Evolutionary conservation across 441 rosid species (phyloP).

Genomic region (Gossypium schwendimanii): DNA sequence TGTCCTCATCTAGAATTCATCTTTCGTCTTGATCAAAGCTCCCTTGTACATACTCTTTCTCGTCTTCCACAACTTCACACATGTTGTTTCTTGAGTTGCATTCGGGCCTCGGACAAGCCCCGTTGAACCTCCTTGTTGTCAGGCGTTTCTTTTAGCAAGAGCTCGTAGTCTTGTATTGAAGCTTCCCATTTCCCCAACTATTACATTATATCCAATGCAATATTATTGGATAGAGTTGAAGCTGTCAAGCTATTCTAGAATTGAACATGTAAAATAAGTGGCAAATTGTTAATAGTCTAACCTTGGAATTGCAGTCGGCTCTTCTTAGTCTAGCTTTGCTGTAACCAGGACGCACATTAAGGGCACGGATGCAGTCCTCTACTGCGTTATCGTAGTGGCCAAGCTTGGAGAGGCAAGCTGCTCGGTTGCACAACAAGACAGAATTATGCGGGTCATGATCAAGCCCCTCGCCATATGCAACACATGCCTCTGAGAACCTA

Average conservation of each 20-base stretch:
- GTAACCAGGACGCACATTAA: conserved; percentile 56
- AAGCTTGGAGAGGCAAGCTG: conserved; percentile 58
- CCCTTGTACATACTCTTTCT: background rate
- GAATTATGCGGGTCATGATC: conserved; percentile 70
- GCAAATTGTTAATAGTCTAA: conserved; percentile 1
- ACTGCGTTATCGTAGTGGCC: conserved; percentile 57
- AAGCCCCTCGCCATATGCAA: conserved; percentile 68
- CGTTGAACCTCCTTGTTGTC: conserved; percentile 54
- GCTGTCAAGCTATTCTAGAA: too few species aligned
- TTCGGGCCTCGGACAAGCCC: conserved; percentile 48
- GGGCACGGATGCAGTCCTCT: conserved; percentile 69
- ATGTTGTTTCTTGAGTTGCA: conserved; percentile 37
- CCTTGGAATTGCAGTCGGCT: conserved; percentile 75
- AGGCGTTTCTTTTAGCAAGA: conserved; percentile 45
- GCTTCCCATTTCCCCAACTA: conserved; percentile 68
- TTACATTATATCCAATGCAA: background rate
- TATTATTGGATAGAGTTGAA: background rate
- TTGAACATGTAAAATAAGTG: background rate
- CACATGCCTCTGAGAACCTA: conserved; percentile 46
- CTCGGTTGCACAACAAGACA: conserved; percentile 77
- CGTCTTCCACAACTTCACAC: conserved; percentile 10
- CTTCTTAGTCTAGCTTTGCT: conserved; percentile 74
- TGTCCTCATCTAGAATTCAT: background rate
- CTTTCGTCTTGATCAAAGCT: background rate
- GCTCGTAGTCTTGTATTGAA: conserved; percentile 56